Base-by-base conservation (phyloP, 371 early-diverging fungal genomes). In the Apophysomyces ossiformis region DNA sequence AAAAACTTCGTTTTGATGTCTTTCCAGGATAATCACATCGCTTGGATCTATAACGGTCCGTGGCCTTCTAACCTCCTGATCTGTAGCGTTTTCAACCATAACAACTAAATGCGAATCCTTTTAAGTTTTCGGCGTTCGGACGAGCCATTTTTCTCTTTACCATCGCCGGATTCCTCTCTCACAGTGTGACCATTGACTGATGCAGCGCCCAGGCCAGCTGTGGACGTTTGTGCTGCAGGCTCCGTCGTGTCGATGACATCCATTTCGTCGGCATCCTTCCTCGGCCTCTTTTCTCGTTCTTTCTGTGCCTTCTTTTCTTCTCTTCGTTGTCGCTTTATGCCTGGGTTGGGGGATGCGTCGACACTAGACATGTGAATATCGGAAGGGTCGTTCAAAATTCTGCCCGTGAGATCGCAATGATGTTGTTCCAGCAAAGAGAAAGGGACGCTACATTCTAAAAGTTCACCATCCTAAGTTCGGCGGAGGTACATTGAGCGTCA, bases 371-470 rank as follows among this genome's bases (percentile, higher is more conserved):
- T 70, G 50, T 26, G 68, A 38, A 54, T 68, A 60, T 50, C 57
- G 56, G 60, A 57, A 59, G 57, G 65, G 47, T 73, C 69, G 41
- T 37, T 66, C 46, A 72, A 57, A 46, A 71, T 68, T 32, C 72
- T 73, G 38, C 78, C 71, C 12, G 82, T 83, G 15, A 79, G 69
- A 61, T 87, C 83, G 61, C 90, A 87, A 21, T 85, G 84, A 71
- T 95, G 95, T 7, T 87, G 84, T 43, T 83, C 85, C 26, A 93
- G 66, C n/a, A 95, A 76, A 1, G 87, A 84, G 67, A 94, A 92
- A 0, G 94, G 93, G 1, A 86, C 91, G 37, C 68, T 76, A 71
- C 95, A 94, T 64, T 89, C 88, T 56, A 82, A 85, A 67, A 90
- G 85, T 57, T 88, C 85, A 7, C 94, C 94, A 74, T 94, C 93